Evolutionary conservation across 1,139 yeast genomes (phyloP), one percentile per base, ranked within the genome.

Genomic region (Debaryomyces sp.): DNA sequence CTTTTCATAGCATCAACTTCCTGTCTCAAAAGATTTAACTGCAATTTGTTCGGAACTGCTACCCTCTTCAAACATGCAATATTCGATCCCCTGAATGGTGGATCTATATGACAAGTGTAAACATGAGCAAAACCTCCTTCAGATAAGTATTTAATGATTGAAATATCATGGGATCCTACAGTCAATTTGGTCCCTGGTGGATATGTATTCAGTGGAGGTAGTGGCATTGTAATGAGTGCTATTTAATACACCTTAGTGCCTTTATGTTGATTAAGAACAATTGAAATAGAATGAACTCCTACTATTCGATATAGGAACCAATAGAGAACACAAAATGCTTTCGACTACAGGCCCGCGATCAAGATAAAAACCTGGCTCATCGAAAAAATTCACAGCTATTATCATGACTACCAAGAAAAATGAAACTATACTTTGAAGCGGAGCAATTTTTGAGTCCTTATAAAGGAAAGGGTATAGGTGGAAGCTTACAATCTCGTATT

Each of bases 1-100:
- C 95, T 77, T 64, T 91, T 75, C 96, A 88, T 88, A 10, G 90
- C 89, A 56, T 86, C 94, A 6, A 88, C 95, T 62, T 88, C 96
- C 52, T 86, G 89, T 47, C 95, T 69, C 53, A 88, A 71, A 44
- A 82, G 80, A 54, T 82, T 81, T 60, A 88, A 72, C 29, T 87
- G 87, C 64, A 78, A 76, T 60, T 87, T 88, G 62, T 82, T 85
- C 17, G 91, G 90, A 4, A 87, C 92, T 13, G 80, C 81, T 10
- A 87, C 95, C 53, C 94, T 70, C 61, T 88, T 88, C 63, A 88
- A 73, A 66, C 95, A 87, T 1, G 87, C 92, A 1, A 78, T 60
- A 15, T 72, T 70, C 5, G 78, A 71, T 2, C 75, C 75, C 32
- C 68, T 67, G 56, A 70, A 77, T 5, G 77, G 68, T 10, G 89